phyloP scores from a whole-genome alignment of 305 asterid genomes.

The Fraxinus sp. region DNA sequence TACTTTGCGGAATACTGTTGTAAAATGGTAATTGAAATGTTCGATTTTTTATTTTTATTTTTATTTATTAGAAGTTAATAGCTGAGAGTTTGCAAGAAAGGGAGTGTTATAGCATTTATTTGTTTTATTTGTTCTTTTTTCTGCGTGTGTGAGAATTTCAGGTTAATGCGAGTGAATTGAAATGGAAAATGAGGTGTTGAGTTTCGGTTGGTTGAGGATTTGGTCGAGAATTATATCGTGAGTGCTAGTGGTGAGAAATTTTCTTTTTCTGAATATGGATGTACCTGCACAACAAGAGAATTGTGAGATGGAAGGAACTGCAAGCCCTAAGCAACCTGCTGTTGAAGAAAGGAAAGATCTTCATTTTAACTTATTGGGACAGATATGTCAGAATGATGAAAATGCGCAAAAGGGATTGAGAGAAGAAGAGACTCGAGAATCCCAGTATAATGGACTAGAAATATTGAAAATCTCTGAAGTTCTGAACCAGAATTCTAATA shows the following conservation, averaged over 20 bases:
- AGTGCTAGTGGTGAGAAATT: background rate
- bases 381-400: constrained; percentile 5
- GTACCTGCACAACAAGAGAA: background rate
- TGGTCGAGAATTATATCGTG: background rate
- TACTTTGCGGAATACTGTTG: constrained; percentile 11
- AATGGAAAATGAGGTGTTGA: background rate
- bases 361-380: constrained; percentile 16
- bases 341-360: constrained; percentile 1
- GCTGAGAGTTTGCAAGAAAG: constrained; percentile 23
- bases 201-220: background rate
- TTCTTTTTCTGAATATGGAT: background rate
- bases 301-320: background rate
- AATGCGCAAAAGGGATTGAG: constrained; percentile 23
- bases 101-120: background rate
- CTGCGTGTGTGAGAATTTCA: constrained; percentile 20
- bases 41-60: background rate
- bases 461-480: constrained; percentile 21
- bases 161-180: constrained; percentile 12
- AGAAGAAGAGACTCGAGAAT: constrained; percentile 30
- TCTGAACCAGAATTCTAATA: constrained; percentile 22
- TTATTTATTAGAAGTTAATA: background rate
- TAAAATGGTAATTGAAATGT: constrained; percentile 8
- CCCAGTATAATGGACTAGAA: constrained; percentile 26
- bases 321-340: background rate
- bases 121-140: background rate